These are phyloP conservation scores for Mariannaea elegans DNA, from an alignment of 2,329 filamentous ascomycete species.

Conservation along the genomic window DNA sequence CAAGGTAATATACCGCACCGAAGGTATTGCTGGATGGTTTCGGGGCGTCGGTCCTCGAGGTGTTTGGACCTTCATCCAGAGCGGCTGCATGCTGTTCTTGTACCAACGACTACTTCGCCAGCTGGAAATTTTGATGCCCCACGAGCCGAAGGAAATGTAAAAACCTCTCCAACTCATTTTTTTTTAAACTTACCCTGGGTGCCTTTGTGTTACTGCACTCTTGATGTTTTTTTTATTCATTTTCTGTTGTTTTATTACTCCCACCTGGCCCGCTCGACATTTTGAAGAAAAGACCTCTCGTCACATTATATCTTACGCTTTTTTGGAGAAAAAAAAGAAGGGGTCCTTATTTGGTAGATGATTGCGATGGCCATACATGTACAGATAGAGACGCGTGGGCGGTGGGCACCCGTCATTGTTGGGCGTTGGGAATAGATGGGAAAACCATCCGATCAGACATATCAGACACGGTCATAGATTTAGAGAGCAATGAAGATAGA, in stretches of 20 bases:
- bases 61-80: slow-evolving; percentile 98
- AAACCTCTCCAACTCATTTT: slow-evolving; percentile 5
- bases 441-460: slow-evolving; percentile 32
- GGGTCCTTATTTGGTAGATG: slow-evolving; percentile 14
- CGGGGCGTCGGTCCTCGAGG: slow-evolving; percentile 90
- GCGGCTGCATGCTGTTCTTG: slow-evolving; percentile 93
- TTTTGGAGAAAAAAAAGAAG: slow-evolving; percentile 10
- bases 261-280: background rate
- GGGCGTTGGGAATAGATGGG: slow-evolving; percentile 44
- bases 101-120: slow-evolving; percentile 88
- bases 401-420: slow-evolving; percentile 36
- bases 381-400: slow-evolving; percentile 36
- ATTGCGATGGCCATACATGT: slow-evolving; percentile 39
- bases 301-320: slow-evolving; percentile 25
- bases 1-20: slow-evolving; percentile 86
- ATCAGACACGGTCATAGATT: slow-evolving; percentile 39
- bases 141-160: slow-evolving; percentile 41
- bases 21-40: slow-evolving; percentile 91
- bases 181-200: background rate
- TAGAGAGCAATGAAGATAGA: slow-evolving; percentile 38
- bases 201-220: background rate
- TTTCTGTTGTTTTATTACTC: slow-evolving; percentile 3
- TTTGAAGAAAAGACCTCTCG: slow-evolving; percentile 1
- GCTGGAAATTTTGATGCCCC: slow-evolving; percentile 65
- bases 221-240: background rate